A percentile compares a stretch with the other conserved stretches of the same genome.
Conservation (phyloP, 2,329 filamentous ascomycete species). For the Mollisia scopiformis region DNA sequence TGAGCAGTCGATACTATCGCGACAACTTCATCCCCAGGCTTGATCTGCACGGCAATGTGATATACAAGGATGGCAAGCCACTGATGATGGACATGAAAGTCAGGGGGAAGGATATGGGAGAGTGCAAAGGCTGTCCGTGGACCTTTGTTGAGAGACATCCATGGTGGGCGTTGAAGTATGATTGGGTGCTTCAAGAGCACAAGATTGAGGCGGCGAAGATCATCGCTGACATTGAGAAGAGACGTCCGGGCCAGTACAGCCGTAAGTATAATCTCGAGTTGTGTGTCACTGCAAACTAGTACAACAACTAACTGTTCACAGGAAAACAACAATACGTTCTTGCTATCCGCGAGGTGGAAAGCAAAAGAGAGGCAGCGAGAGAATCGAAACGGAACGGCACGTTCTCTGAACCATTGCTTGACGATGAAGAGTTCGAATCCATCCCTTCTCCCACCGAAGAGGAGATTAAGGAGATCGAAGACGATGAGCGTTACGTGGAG, state of each 20-base stretch:
- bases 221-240: conserved; percentile 2
- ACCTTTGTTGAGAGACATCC: conserved; percentile 14
- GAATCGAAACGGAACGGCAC: background rate
- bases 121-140: conserved; percentile 3
- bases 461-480: background rate
- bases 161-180: conserved; percentile 14
- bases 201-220: conserved; percentile 12
- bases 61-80: conserved; percentile 3
- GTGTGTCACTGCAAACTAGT: background rate
- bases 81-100: background rate
- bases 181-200: conserved; percentile 13
- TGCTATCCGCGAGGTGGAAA: background rate
- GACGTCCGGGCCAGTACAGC: background rate
- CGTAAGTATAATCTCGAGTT: background rate
- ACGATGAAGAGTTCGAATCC: background rate
- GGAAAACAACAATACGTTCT: conserved; percentile 7
- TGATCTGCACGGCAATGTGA: background rate
- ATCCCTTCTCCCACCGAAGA: background rate
- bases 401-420: background rate
- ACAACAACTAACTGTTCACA: background rate
- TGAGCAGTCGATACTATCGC: conserved; percentile 11
- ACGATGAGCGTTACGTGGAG: background rate
- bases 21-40: background rate
- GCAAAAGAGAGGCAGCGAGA: background rate
- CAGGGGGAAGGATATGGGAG: background rate